phyloP scores from a whole-genome alignment of 768 basidiomycete genomes.

The Tremella fuciformis region DNA sequence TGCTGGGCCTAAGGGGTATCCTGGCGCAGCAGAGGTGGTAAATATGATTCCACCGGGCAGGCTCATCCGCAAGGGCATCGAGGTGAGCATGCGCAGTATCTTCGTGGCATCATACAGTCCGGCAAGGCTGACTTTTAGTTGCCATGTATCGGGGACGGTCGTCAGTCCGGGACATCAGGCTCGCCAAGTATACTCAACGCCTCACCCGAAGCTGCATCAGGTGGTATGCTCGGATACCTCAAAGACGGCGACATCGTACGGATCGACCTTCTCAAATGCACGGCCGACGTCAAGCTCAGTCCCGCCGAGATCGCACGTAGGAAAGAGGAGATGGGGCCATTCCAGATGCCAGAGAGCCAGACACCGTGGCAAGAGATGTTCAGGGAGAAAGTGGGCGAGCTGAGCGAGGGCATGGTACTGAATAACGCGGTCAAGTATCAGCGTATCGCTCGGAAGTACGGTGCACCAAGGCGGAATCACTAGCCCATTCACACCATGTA shows the following conservation, averaged over 20 bases:
- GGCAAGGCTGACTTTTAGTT: constrained; percentile 17
- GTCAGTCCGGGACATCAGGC: constrained; percentile 48
- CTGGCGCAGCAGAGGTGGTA: constrained; percentile 47
- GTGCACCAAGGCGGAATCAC: constrained; percentile 42
- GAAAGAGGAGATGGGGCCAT: constrained; percentile 36
- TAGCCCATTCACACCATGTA: constrained; percentile 7
- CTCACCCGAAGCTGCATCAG: constrained; percentile 45
- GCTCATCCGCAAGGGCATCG: constrained; percentile 47
- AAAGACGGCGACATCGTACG: constrained; percentile 42
- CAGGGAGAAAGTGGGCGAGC: constrained; percentile 40
- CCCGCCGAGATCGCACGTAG: constrained; percentile 37
- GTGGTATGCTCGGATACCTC: constrained; percentile 43
- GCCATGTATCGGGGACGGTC: constrained; percentile 50
- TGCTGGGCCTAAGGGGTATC: constrained; percentile 47
- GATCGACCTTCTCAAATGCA: constrained; percentile 38
- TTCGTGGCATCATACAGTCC: not conserved
- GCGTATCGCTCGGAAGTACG: constrained; percentile 42
- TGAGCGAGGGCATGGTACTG: constrained; percentile 51
- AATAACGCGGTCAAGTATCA: constrained; percentile 48
- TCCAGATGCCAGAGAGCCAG: constrained; percentile 35
- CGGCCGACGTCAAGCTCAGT: constrained; percentile 40
- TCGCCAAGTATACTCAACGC: constrained; percentile 50
- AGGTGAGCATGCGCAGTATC: constrained; percentile 14
- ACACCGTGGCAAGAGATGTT: constrained; percentile 52
- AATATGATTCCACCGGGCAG: constrained; percentile 50